Evolutionary conservation across 768 basidiomycete genomes (phyloP).

Genomic region (Boletus rubescentipes): DNA sequence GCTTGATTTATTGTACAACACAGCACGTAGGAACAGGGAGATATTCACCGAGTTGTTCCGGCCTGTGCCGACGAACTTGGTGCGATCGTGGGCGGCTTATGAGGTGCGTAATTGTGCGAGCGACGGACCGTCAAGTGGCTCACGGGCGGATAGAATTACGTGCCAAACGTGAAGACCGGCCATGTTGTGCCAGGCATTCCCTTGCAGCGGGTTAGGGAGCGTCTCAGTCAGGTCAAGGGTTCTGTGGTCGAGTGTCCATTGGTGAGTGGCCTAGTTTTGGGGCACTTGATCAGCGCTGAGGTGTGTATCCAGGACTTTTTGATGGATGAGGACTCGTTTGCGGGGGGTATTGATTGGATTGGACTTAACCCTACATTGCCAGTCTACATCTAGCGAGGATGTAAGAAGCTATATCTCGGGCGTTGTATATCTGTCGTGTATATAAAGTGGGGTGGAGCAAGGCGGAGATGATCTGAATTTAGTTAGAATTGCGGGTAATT

Average conservation of each 20-base stretch:
- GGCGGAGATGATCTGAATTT: slow-evolving; percentile 24
- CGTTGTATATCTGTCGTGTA: neutral
- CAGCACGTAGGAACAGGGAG: slow-evolving; percentile 78
- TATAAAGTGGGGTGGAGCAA: neutral
- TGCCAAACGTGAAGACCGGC: slow-evolving; percentile 74
- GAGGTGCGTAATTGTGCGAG: slow-evolving; percentile 47
- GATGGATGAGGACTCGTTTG: slow-evolving; percentile 74
- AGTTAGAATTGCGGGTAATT: slow-evolving; percentile 1
- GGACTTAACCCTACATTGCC: slow-evolving; percentile 76
- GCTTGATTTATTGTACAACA: slow-evolving; percentile 59
- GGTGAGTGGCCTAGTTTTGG: slow-evolving; percentile 38
- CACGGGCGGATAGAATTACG: slow-evolving; percentile 52
- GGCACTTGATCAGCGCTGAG: slow-evolving; percentile 4
- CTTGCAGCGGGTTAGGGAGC: slow-evolving; percentile 70
- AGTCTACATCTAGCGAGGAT: slow-evolving; percentile 58
- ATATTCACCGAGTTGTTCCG: slow-evolving; percentile 86
- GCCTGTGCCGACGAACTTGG: slow-evolving; percentile 82
- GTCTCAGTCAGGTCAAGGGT: slow-evolving; percentile 67
- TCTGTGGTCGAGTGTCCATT: slow-evolving; percentile 75
- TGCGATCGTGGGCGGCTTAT: slow-evolving; percentile 77
- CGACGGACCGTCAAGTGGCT: slow-evolving; percentile 6
- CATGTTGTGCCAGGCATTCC: slow-evolving; percentile 74
- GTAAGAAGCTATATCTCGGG: slow-evolving; percentile 5
- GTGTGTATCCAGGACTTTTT: slow-evolving; percentile 65
- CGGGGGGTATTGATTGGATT: slow-evolving; percentile 68